Base-by-base conservation (phyloP, 2,329 filamentous ascomycete species). In the Colletotrichum brevisporum region DNA sequence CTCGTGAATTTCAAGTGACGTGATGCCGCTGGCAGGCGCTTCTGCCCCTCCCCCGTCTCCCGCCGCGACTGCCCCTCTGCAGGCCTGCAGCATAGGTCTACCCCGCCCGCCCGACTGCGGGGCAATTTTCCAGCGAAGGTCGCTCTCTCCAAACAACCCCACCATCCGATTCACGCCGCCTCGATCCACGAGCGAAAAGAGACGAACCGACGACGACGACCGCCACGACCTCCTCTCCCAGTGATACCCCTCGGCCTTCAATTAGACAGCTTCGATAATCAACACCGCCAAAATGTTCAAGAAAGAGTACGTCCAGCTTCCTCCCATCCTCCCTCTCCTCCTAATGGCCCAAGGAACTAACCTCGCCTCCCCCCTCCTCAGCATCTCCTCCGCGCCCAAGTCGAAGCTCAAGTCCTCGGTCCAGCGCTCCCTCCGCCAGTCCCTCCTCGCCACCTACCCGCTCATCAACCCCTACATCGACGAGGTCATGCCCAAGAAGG, bases 321-420 rank as follows among this genome's bases (percentile, higher is more conserved):
- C 41, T 27, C 45, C 8, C n/a, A n/a, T n/a, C 13, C 26, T 36
- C 18, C 6, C 10, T 58, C 18, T 53, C n/a, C n/a, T n/a, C n/a
- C n/a, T n/a, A n/a, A n/a, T n/a, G n/a, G n/a, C n/a, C n/a, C n/a
- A n/a, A n/a, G n/a, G n/a, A 73, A 41, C 67, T 70, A 70, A 71
- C 56, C 55, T 12, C 36, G 56, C 73, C 76, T 9, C 27, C 73
- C 78, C 72, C 60, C 36, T 24, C 41, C 21, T 67, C 76, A 95
- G 93, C 74, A 90, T 97, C 79, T 85, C 90, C 76, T 84, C 91
- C 27, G 90, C 92, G 73, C 91, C 93, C 65, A 97, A 96, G 84
- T 94, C 94, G 75, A 98, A 98, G 86, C 94, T 98, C 82, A 99
- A 98, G 84, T 98, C 95, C 73, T 97, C 94, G 26, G 94, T 94